These are phyloP conservation scores for Pyrus pyrifolia DNA, from an alignment of 306 rosid species.

Conservation along the genomic window DNA sequence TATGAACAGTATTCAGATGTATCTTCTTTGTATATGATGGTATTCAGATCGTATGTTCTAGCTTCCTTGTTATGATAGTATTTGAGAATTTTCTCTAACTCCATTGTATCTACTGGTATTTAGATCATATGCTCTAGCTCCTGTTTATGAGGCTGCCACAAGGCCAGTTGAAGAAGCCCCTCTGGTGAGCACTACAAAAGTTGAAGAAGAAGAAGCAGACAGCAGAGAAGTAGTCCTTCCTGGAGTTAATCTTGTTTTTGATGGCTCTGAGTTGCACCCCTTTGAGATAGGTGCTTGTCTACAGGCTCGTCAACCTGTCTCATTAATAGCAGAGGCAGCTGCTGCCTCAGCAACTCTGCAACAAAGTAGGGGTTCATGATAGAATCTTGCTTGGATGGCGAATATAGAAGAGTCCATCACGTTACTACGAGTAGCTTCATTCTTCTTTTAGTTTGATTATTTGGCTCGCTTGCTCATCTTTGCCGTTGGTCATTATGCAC, in stretches of 20 bases:
- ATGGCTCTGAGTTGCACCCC: conserved; percentile 81
- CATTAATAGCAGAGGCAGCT: conserved; percentile 84
- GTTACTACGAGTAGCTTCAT: conserved; percentile 2
- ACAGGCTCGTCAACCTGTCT: conserved; percentile 85
- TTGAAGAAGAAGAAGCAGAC: conserved; percentile 67
- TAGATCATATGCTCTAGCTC: conserved; percentile 72
- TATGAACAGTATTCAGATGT: neutral
- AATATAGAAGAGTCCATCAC: conserved; percentile 15
- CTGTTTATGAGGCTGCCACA: conserved; percentile 53
- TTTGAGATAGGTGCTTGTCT: conserved; percentile 92
- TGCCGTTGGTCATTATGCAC: conserved; percentile 18
- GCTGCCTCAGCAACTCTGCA: conserved; percentile 53
- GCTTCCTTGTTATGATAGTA: conserved; percentile 5
- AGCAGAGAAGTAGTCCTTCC: conserved; percentile 82
- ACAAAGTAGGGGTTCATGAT: conserved; percentile 37
- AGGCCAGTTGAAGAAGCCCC: conserved; percentile 46
- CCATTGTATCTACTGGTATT: conserved; percentile 17
- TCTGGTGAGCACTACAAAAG: conserved; percentile 32
- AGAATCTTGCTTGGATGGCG: conserved; percentile 15
- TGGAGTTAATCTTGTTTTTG: conserved; percentile 82
- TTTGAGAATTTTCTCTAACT: neutral
- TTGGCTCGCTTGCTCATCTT: conserved; percentile 14
- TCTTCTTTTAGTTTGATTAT: conserved; percentile 17
- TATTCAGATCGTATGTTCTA: conserved; percentile 33
- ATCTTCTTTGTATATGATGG: conserved; percentile 4